These are phyloP conservation scores for Calendula officinalis DNA, from an alignment of 129 eudicot species.

Conservation along the genomic window DNA sequence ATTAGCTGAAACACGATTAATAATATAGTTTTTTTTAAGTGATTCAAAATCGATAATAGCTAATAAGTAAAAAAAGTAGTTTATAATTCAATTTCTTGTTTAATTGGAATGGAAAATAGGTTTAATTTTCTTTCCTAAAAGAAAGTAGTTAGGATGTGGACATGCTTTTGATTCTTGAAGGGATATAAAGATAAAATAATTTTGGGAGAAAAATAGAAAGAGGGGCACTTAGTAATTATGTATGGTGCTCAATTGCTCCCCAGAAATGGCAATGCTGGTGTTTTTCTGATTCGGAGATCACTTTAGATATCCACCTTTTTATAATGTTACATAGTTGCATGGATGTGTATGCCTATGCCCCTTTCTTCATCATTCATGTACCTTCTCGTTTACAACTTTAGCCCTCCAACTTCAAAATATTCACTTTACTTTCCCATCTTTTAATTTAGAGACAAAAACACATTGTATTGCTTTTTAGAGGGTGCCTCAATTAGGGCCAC, in stretches of 20 bases:
- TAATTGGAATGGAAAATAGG: neutral
- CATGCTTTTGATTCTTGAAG: constrained; percentile 25
- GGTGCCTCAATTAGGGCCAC: neutral
- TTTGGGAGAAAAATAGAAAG: constrained; percentile 8
- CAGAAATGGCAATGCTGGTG: constrained; percentile 27
- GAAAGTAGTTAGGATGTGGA: constrained; percentile 11
- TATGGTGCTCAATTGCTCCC: constrained; percentile 32
- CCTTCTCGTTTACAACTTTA: neutral
- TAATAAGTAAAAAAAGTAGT: neutral
- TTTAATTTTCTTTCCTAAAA: neutral
- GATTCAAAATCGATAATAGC: too few species aligned
- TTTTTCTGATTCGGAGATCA: constrained; percentile 38
- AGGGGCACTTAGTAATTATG: constrained; percentile 8
- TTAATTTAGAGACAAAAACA: neutral
- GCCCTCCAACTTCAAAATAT: neutral
- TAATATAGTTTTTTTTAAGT: too few species aligned
- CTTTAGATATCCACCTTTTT: constrained; percentile 14
- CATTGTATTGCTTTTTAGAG: neutral
- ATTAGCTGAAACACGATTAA: neutral
- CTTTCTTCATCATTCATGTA: neutral
- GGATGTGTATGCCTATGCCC: neutral
- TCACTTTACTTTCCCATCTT: neutral
- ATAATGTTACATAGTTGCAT: neutral
- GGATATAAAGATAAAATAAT: constrained; percentile 23
- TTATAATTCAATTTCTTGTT: neutral